Evolutionary conservation across 371 early-diverging fungal genomes (phyloP), one percentile per base, ranked within the genome.

Genomic region (Gilbertella persicaria): DNA sequence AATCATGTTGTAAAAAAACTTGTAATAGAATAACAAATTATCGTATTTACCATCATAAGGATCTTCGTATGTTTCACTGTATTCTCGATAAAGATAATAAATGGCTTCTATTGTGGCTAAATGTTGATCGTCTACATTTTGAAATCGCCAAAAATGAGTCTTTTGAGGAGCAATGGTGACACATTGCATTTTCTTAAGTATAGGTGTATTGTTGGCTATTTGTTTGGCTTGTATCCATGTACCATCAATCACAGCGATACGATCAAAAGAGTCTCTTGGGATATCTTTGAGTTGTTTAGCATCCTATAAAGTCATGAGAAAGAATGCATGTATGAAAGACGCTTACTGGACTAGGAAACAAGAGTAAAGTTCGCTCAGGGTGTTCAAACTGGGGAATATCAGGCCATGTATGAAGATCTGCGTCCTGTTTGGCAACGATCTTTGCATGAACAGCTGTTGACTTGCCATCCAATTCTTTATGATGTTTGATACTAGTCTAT

Each of bases 61-160:
- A 13, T 56, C 54, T 57, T 67, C 66, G 40, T 65, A 74, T 4
- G 71, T 56, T 20, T 70, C 60, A 6, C 59, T 67, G 50, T 84
- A 90, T 68, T 95, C 96, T 23, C 84, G 77, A 66, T 88, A 92
- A 44, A 94, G 80, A 56, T 89, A 95, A 58, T 97, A 96, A 26
- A 95, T 92, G 2, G 97, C 97, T 63, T 97, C 97, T 42, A 97
- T 95, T 2, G 97, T 97, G 0, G 95, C 92, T 38, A 97, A 65
- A 58, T 90, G 82, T 37, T 78, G 63, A 16, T 85, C 84, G 38
- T 83, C 83, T 29, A 82, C 66, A 42, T 80, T 78, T 69, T 97
- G 97, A 64, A 84, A 91, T 40, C 97, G 79, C 96, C 96, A 97
- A 64, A 97, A 97, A 48, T 88, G 67, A 2, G 97, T 97, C 52